A percentile compares a stretch with the other conserved stretches of the same genome.
These are phyloP conservation scores for Aschersonia sp. DNA, from an alignment of 2,329 filamentous ascomycete species.

Conservation along the genomic window DNA sequence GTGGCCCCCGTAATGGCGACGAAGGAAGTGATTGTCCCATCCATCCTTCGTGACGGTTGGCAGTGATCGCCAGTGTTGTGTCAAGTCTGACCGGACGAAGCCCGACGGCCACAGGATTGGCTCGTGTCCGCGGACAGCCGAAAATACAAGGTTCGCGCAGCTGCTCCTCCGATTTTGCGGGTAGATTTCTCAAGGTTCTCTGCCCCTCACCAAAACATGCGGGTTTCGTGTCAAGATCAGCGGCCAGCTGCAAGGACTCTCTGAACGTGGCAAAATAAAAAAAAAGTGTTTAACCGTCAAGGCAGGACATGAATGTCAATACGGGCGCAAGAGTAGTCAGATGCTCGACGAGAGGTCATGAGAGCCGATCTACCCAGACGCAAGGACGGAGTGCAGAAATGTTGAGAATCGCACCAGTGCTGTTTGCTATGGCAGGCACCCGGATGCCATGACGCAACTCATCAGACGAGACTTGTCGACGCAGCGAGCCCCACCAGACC, in stretches of 20 bases:
- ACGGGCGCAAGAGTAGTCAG: too few relatives aligned
- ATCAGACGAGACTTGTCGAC: neutral
- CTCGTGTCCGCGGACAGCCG: too few relatives aligned
- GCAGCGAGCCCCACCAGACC: neutral
- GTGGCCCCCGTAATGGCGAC: slow-evolving; percentile 65
- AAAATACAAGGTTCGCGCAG: too few relatives aligned
- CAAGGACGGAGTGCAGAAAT: neutral
- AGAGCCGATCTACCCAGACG: neutral
- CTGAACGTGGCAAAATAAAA: too few relatives aligned
- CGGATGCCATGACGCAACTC: slow-evolving; percentile 17
- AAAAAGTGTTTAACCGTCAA: too few relatives aligned
- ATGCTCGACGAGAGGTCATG: too few relatives aligned
- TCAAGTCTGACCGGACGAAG: too few relatives aligned
- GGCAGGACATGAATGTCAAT: too few relatives aligned
- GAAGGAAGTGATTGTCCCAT: slow-evolving; percentile 64
- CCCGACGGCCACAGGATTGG: too few relatives aligned
- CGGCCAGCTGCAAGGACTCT: too few relatives aligned
- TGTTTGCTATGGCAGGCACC: slow-evolving; percentile 11
- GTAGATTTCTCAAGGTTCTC: neutral
- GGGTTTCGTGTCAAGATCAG: neutral
- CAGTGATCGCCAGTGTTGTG: too few relatives aligned
- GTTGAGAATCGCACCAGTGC: neutral
- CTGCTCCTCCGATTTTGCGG: neutral
- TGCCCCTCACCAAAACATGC: neutral
- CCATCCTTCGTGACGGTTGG: slow-evolving; percentile 30